These are phyloP conservation scores for Candida qinlingensis DNA, from an alignment of 805 yeast species.

Conservation along the genomic window DNA sequence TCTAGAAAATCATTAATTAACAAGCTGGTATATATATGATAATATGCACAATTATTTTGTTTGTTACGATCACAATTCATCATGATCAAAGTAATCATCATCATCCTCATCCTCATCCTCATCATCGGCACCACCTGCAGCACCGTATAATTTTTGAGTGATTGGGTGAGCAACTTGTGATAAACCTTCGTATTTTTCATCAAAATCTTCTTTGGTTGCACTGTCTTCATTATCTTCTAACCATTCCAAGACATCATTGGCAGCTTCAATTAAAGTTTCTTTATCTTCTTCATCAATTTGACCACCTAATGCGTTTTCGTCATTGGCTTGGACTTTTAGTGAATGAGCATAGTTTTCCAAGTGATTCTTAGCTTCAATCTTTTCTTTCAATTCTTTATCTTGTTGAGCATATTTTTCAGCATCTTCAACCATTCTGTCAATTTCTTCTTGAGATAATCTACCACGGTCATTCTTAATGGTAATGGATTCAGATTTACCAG, in stretches of 20 bases:
- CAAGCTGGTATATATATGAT: neutral
- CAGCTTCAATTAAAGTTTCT: slow-evolving; percentile 81
- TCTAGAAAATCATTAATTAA: neutral
- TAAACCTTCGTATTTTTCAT: slow-evolving; percentile 83
- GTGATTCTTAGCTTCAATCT: slow-evolving; percentile 83
- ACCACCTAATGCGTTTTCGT: slow-evolving; percentile 60
- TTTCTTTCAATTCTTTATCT: slow-evolving; percentile 76
- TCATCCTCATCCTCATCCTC: slow-evolving; percentile 51
- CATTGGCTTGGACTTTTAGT: slow-evolving; percentile 61
- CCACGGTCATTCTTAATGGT: slow-evolving; percentile 93
- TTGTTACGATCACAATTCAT: slow-evolving; percentile 46
- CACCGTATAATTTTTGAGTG: slow-evolving; percentile 77
- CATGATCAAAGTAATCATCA: slow-evolving; percentile 58
- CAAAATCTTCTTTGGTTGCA: slow-evolving; percentile 89
- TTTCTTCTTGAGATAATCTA: slow-evolving; percentile 87
- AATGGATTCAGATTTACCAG: slow-evolving; percentile 87
- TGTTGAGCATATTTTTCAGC: slow-evolving; percentile 93
- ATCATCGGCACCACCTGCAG: slow-evolving; percentile 42
- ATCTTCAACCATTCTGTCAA: slow-evolving; percentile 96
- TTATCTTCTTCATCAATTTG: slow-evolving; percentile 87
- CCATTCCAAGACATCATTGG: slow-evolving; percentile 83
- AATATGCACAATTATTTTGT: neutral
- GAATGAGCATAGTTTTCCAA: slow-evolving; percentile 86
- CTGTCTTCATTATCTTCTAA: slow-evolving; percentile 80
- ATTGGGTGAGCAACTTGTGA: slow-evolving; percentile 85